Evolutionary conservation across 805 yeast genomes (phyloP).

Genomic region (Nakazawaea pomicola): DNA sequence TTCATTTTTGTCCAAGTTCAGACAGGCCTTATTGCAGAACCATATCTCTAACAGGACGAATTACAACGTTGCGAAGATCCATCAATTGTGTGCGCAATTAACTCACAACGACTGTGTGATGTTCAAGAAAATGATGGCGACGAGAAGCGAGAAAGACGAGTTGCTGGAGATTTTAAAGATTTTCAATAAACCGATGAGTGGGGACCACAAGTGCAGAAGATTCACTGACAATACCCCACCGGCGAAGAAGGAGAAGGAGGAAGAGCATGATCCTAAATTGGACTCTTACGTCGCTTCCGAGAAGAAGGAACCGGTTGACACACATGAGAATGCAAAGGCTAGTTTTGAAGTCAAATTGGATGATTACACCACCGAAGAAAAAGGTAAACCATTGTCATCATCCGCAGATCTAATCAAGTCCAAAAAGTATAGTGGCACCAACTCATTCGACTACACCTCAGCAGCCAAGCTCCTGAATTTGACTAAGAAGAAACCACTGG

Average conservation of each 20-base stretch:
- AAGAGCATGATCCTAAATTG: too few relatives aligned
- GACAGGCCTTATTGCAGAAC: too few relatives aligned
- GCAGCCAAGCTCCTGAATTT: conserved; percentile 2
- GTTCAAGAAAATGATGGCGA: neutral
- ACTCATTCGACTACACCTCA: conserved; percentile 1
- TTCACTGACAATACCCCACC: neutral
- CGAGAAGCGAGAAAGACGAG: neutral
- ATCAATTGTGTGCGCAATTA: conserved; percentile 12
- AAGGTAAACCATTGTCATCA: neutral
- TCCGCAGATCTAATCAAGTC: neutral
- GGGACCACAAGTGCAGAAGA: neutral
- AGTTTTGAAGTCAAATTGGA: conserved; percentile 3
- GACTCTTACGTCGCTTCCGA: too few relatives aligned
- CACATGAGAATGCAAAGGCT: neutral
- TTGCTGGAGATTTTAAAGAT: conserved; percentile 4
- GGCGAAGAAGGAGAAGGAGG: too few relatives aligned
- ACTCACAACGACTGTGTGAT: neutral
- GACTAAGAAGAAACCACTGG: neutral
- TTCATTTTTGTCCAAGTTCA: too few relatives aligned
- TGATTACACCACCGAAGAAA: neutral
- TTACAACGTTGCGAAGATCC: conserved; percentile 5
- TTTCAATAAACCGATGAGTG: conserved; percentile 1
- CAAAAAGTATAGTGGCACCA: neutral
- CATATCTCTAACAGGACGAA: too few relatives aligned
- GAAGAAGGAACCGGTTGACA: too few relatives aligned